A percentile compares a stretch with the other conserved stretches of the same genome.
phyloP scores from a whole-genome alignment of 768 basidiomycete species.

The Chiua virens region DNA sequence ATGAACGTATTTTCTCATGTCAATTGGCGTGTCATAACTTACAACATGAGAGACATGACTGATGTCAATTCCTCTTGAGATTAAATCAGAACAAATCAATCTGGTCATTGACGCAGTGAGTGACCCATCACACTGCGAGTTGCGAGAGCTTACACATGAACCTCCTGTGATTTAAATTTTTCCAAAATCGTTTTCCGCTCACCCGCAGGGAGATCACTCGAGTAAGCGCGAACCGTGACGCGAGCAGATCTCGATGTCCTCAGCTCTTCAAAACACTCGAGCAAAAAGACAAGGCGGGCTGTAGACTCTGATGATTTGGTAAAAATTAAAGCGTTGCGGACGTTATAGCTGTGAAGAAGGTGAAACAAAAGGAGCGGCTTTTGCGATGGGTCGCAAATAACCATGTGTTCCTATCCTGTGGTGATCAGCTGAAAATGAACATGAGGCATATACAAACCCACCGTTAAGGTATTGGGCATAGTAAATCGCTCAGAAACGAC shows the following conservation, averaged over 20 bases:
- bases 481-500: constrained; percentile 74
- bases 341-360: constrained; percentile 62
- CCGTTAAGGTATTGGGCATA: constrained; percentile 76
- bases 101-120: constrained; percentile 40
- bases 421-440: not conserved
- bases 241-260: constrained; percentile 20
- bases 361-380: constrained; percentile 92
- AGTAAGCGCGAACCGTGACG: constrained; percentile 69
- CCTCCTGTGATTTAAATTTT: constrained; percentile 75
- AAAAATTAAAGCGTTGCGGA: constrained; percentile 83
- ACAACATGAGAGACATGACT: constrained; percentile 90
- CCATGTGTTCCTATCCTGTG: constrained; percentile 73
- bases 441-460: constrained; percentile 33
- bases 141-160: constrained; percentile 67
- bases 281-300: constrained; percentile 72
- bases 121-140: not conserved
- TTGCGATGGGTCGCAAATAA: constrained; percentile 71
- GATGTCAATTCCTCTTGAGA: constrained; percentile 95
- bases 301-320: constrained; percentile 97
- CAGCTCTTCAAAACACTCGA: constrained; percentile 76
- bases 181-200: constrained; percentile 80
- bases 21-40: constrained; percentile 94
- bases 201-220: constrained; percentile 72
- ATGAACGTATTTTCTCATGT: constrained; percentile 98
- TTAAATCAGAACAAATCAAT: constrained; percentile 93